Percentiles rank a stretch among this genome's conserved stretches.
phyloP scores from a whole-genome alignment of 2,329 filamentous ascomycete genomes.

The Trichoderma guizhouense region DNA sequence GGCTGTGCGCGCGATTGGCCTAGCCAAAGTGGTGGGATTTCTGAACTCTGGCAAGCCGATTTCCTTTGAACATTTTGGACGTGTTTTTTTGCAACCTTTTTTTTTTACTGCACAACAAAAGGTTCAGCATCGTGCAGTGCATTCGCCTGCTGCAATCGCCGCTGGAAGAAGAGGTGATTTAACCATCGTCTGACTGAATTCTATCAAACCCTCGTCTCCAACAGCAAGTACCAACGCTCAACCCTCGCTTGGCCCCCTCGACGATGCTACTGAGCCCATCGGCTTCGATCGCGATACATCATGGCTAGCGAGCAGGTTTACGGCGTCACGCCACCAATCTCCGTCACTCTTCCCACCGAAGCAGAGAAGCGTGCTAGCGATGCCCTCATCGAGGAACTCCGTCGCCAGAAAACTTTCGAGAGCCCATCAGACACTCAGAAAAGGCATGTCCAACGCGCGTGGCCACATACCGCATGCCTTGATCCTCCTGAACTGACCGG shows the following conservation, averaged over 20 bases:
- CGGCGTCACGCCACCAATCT: conserved; percentile 84
- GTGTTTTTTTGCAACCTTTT: not conserved
- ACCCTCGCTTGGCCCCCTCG: not conserved
- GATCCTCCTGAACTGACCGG: not conserved
- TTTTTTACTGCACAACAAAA: not conserved
- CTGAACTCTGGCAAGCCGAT: not conserved
- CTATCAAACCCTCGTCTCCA: not conserved
- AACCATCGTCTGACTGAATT: too few species aligned
- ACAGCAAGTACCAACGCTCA: not conserved
- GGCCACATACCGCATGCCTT: not conserved
- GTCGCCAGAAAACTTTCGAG: conserved; percentile 89
- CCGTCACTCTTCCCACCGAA: conserved; percentile 69
- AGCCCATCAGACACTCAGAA: conserved; percentile 76
- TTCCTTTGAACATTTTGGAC: not conserved
- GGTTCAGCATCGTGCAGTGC: not conserved
- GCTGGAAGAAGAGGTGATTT: not conserved
- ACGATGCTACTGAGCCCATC: not conserved
- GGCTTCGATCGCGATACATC: not conserved
- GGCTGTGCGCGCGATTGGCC: not conserved
- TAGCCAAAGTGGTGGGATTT: not conserved
- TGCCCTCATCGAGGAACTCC: conserved; percentile 77
- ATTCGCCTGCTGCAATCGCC: not conserved
- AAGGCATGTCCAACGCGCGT: conserved; percentile 51
- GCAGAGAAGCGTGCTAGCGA: conserved; percentile 74
- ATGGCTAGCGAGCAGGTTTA: conserved; percentile 40